Evolutionary conservation across 345 rosid species (phyloP), one percentile per base, ranked within the genome.

Genomic region (Chamaenerion angustifolium): DNA sequence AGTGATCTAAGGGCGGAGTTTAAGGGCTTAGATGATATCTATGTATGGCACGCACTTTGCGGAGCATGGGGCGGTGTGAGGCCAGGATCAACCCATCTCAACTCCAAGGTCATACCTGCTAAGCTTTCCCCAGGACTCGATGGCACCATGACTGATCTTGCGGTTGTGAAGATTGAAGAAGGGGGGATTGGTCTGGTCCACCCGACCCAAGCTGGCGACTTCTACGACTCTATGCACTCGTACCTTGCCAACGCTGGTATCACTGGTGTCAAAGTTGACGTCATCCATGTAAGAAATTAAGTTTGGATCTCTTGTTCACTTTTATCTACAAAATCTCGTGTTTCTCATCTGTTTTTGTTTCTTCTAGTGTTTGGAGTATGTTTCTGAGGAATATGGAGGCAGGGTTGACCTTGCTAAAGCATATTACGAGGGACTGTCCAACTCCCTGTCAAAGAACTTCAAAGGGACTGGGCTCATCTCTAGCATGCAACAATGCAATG

Each of bases 401-500:
- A 68, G 95, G 43, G 92, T 89, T 42, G 80, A 83, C 63, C 82
- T 86, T 52, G 79, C 76, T 19, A 83, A 85, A 63, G 67, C 73
- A 15, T 85, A 79, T 57, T 89, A 77, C 64, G 64, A 71, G 54
- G 92, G 84, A 11, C 59, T 85, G 6, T 63, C 77, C 3, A 57
- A 76, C 49, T 89, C 97, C 11, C 67, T 85, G 45, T n/a, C 62
- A 43, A 82, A 76, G 70, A 85, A 89, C 67, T 83, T 89, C 68
- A 79, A 69, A 25, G 97, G 95, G 58, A 69, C 68, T 4, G 94
- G 79, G 52, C 55, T 89, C 18, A 72, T 83, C 55, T 69, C 88
- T 8, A 85, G 97, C 69, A 85, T 89, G 97, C 90, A 85, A 60
- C 97, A 85, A 14, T 79, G 92, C 78, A 89, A 85, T 43, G 95